phyloP scores from a whole-genome alignment of 2,329 filamentous ascomycete genomes.

The Trichoderma sp. region DNA sequence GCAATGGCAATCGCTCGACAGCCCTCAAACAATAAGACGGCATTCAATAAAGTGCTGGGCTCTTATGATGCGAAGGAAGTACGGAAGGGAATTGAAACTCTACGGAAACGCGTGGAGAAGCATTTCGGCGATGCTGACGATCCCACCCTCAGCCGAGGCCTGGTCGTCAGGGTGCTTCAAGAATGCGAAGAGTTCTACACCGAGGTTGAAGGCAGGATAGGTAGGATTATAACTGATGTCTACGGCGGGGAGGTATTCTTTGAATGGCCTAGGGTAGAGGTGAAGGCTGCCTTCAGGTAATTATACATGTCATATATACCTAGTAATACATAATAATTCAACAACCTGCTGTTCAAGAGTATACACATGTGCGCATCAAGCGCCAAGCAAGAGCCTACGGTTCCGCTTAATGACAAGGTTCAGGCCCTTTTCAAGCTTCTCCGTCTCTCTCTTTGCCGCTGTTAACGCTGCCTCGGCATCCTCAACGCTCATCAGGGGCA shows the following conservation, averaged over 20 bases:
- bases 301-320: background rate
- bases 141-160: slow-evolving; percentile 57
- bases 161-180: slow-evolving; percentile 57
- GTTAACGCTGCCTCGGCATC: slow-evolving; percentile 59
- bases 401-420: slow-evolving; percentile 61
- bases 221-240: slow-evolving; percentile 58
- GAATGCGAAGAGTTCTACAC: slow-evolving; percentile 64
- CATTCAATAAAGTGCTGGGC: slow-evolving; percentile 83
- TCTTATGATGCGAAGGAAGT: slow-evolving; percentile 82
- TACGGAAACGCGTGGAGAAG: slow-evolving; percentile 92
- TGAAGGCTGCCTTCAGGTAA: slow-evolving; percentile 56
- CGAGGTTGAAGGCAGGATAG: slow-evolving; percentile 60
- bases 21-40: slow-evolving; percentile 75
- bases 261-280: slow-evolving; percentile 64
- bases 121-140: slow-evolving; percentile 92
- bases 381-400: slow-evolving; percentile 48
- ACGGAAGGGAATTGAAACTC: slow-evolving; percentile 81
- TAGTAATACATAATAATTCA: background rate
- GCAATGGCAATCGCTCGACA: slow-evolving; percentile 68
- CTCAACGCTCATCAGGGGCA: slow-evolving; percentile 59
- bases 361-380: background rate
- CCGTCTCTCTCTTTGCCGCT: slow-evolving; percentile 57
- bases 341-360: background rate
- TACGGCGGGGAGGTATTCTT: slow-evolving; percentile 64
- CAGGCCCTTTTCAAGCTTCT: slow-evolving; percentile 61